Percentiles rank a stretch among this genome's conserved stretches.
Evolutionary conservation across 805 yeast genomes (phyloP).

Genomic region (Scheffersomyces ergatensis): DNA sequence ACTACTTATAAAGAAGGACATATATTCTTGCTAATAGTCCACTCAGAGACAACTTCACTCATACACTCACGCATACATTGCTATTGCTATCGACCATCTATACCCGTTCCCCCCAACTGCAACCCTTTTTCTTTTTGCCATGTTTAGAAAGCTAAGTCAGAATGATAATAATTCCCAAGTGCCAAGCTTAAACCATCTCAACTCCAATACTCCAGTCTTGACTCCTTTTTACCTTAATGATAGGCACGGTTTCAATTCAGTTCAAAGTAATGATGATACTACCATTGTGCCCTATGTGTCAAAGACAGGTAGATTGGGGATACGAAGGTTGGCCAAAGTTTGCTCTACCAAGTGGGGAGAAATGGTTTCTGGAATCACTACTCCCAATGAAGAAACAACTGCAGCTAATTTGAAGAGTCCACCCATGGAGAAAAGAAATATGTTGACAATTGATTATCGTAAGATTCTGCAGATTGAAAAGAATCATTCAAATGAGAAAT

Average conservation of each 20-base stretch:
- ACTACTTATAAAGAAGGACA: too few species aligned
- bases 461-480: background rate
- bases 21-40: too few species aligned
- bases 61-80: too few species aligned
- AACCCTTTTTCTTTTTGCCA: too few species aligned
- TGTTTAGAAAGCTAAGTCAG: too few species aligned
- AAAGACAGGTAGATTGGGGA: background rate
- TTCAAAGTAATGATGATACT: background rate
- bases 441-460: background rate
- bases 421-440: background rate
- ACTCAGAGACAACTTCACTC: too few species aligned
- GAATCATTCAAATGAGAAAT: background rate
- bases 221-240: background rate
- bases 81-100: too few species aligned
- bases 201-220: background rate
- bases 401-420: background rate
- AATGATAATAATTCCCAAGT: too few species aligned
- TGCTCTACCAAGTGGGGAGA: background rate
- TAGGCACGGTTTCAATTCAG: background rate
- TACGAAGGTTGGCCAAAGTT: slow-evolving; percentile 2
- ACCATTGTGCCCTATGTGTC: too few species aligned
- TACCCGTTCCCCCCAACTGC: too few species aligned
- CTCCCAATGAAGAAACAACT: background rate
- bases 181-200: background rate
- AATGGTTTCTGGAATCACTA: background rate